phyloP scores from a whole-genome alignment of 2,329 filamentous ascomycete species.

The Aspergillus sp. region DNA sequence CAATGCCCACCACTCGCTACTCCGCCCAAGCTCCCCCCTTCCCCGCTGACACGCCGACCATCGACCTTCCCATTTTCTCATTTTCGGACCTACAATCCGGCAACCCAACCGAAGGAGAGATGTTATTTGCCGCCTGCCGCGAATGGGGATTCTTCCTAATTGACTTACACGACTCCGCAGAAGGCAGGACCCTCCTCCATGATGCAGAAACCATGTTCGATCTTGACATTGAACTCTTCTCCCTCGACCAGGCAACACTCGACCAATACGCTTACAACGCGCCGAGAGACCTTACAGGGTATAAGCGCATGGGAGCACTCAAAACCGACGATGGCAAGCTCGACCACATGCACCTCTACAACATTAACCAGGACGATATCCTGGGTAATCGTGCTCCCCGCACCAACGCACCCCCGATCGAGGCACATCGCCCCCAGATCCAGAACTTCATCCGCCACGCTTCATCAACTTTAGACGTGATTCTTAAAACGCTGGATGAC shows the following conservation, averaged over 20 bases:
- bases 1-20: slow-evolving; percentile 12
- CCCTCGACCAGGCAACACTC: slow-evolving; percentile 10
- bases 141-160: slow-evolving; percentile 57
- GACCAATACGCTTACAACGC: slow-evolving; percentile 14
- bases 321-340: slow-evolving; percentile 26
- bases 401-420: slow-evolving; percentile 15
- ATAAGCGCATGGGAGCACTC: slow-evolving; percentile 18
- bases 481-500: slow-evolving; percentile 26
- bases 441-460: neutral
- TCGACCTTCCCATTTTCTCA: slow-evolving; percentile 11
- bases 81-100: slow-evolving; percentile 3
- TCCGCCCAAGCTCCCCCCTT: slow-evolving; percentile 15
- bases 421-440: neutral
- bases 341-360: slow-evolving; percentile 35
- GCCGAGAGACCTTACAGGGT: slow-evolving; percentile 13
- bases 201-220: slow-evolving; percentile 47
- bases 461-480: slow-evolving; percentile 11
- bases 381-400: slow-evolving; percentile 24
- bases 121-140: slow-evolving; percentile 30
- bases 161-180: slow-evolving; percentile 35
- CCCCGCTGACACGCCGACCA: slow-evolving; percentile 3
- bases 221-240: slow-evolving; percentile 9
- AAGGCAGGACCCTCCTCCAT: slow-evolving; percentile 40
- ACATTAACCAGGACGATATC: slow-evolving; percentile 34
- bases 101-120: neutral